Conservation (phyloP, 371 early-diverging fungal genomes). For the Actinomucor elegans region DNA sequence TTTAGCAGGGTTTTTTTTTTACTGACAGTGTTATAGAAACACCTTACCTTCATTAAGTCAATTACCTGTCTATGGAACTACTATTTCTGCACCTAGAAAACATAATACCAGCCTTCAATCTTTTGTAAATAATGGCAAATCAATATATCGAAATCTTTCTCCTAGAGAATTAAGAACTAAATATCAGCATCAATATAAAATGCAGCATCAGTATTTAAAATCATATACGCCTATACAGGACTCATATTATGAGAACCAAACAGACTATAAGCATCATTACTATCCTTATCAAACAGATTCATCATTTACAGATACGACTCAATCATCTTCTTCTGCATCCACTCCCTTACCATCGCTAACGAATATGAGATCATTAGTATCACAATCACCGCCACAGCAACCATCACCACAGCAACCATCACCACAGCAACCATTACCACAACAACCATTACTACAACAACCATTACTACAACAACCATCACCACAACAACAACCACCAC, state of each 20-base stretch:
- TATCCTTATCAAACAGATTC: neutral
- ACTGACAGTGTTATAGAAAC: neutral
- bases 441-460: neutral
- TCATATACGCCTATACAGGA: neutral
- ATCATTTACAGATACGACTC: neutral
- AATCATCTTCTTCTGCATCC: neutral
- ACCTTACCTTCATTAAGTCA: neutral
- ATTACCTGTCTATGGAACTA: too few relatives aligned
- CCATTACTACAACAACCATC: neutral
- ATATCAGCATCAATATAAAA: slow-evolving; percentile 2
- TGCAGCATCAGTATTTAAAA: slow-evolving; percentile 3
- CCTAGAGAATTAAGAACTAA: neutral
- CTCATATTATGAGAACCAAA: neutral
- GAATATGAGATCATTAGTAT: too few relatives aligned
- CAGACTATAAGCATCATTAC: neutral
- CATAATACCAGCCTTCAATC: neutral
- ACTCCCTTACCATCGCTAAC: neutral
- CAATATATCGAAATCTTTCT: neutral
- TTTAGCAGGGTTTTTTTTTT: too few relatives aligned
- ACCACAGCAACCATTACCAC: too few relatives aligned
- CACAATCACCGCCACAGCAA: too few relatives aligned
- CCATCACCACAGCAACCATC: too few relatives aligned
- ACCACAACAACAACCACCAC: neutral
- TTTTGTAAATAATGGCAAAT: neutral
- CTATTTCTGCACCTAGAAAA: too few relatives aligned